Base-by-base conservation (phyloP, 768 basidiomycete species). In the Podaxis sp. region DNA sequence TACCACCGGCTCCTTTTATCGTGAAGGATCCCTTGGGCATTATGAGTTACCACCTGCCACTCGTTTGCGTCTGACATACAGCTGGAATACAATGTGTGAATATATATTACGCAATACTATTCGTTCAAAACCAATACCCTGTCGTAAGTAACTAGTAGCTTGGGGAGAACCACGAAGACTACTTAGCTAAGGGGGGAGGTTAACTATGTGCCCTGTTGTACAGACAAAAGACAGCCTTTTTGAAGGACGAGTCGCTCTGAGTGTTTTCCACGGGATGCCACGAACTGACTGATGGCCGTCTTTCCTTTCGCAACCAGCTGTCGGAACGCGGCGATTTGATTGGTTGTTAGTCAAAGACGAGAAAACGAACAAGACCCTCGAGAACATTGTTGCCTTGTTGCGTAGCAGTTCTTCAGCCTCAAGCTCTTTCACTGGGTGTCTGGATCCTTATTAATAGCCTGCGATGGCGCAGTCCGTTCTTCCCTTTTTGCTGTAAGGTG, bases 321-420 rank as follows among this genome's bases (percentile, higher is more conserved):
- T 60, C 59, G 52, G 22, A 17, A 22, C 52, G 38, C 59, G 51
- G 15, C 49, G 40, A 60, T 52, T 52, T 40, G 39, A 15, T 39
- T 9, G 26, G 2, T 9, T 56, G 12, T 56, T 56, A 22, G 22
- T 4, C 38, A 40, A 56, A 15, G 19, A 13, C 54, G 3, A 22
- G 54, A 56, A n/a, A 40, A 56, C 5, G 42, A 40, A 26, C 19
- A 51, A 28, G 7, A 8, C 8, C 24, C 22, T 19, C 42, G 7
- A 12, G 19, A 51, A 51, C 49, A 11, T 28, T 51, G 11, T 51
- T 51, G 12, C 49, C 19, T 26, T 9, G 22, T 51, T 46, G 44
- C 9, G 44, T n/a, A 19, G 44, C n/a, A n/a, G 17, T 46, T 19
- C 44, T 15, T 46, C 44, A 19, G 44, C 42, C n/a, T 19, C 7